phyloP scores from a whole-genome alignment of 208 protist species.

The Leishmania mexicana region DNA sequence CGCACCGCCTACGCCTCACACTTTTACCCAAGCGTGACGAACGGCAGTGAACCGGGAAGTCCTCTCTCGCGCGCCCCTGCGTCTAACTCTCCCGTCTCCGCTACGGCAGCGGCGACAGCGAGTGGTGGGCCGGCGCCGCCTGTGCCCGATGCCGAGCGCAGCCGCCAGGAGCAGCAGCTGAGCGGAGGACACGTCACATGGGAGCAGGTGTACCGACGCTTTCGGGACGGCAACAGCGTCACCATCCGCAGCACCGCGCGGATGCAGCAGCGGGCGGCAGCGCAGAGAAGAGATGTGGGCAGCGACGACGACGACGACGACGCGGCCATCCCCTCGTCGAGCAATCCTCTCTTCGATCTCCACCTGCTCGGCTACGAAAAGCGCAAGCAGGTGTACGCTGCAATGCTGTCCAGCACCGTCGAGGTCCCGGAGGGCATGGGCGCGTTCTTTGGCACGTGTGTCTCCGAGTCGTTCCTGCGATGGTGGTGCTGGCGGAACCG shows the following conservation, averaged over 20 bases:
- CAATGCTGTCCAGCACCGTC: slow-evolving; percentile 32
- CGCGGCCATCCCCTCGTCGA: slow-evolving; percentile 18
- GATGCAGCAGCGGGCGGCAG: not conserved
- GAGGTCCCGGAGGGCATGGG: slow-evolving; percentile 32
- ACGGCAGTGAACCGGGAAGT: slow-evolving; percentile 10
- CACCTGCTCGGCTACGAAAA: slow-evolving; percentile 29
- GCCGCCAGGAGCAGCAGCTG: not conserved
- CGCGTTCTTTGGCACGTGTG: slow-evolving; percentile 29
- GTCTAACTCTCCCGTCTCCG: not conserved
- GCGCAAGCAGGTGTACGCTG: slow-evolving; percentile 29
- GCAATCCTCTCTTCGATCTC: slow-evolving; percentile 32
- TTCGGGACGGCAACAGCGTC: slow-evolving; percentile 15
- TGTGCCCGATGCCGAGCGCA: not conserved
- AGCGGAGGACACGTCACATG: slow-evolving; percentile 8
- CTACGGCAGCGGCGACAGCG: not conserved
- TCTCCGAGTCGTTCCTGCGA: slow-evolving; percentile 31
- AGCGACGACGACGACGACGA: not conserved
- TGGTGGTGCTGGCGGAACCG: slow-evolving; percentile 30
- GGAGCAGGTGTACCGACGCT: slow-evolving; percentile 29
- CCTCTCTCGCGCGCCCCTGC: not conserved
- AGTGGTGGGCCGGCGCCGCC: not conserved
- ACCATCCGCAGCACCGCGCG: not conserved
- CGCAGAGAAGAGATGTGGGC: not conserved
- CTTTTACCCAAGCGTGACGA: slow-evolving; percentile 19
- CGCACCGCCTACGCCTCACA: slow-evolving; percentile 29